Conservation (phyloP, 352 stramenopile species). For the Globisporangium ultimum region DNA sequence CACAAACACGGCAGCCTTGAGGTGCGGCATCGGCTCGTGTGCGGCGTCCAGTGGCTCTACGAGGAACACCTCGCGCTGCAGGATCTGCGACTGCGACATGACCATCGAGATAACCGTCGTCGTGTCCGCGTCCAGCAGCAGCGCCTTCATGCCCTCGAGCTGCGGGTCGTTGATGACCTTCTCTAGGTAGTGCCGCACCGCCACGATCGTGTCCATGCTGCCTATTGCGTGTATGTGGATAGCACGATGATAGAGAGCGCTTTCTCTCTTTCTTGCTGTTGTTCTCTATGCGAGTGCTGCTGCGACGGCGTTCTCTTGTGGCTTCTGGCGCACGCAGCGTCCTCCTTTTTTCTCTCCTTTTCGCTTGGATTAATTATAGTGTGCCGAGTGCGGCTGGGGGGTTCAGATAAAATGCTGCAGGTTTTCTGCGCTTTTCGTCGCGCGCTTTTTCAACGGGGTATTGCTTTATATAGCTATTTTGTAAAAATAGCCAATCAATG, state of each 20-base stretch:
- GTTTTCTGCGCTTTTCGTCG: neutral
- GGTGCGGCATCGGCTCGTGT: constrained; percentile 89
- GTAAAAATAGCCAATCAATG: neutral
- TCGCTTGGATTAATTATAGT: too few species aligned
- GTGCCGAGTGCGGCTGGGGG: too few species aligned
- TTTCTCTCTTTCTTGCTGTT: neutral
- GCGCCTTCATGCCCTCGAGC: constrained; percentile 95
- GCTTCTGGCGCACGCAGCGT: too few species aligned
- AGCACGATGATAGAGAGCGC: neutral
- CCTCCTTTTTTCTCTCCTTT: too few species aligned
- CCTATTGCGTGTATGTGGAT: neutral
- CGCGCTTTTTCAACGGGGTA: neutral
- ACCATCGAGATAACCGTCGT: constrained; percentile 95
- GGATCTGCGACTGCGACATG: constrained; percentile 95
- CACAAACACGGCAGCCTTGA: constrained; percentile 95
- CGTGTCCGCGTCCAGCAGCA: constrained; percentile 94
- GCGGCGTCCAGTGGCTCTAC: constrained; percentile 88
- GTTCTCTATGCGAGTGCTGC: too few species aligned
- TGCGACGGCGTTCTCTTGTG: too few species aligned
- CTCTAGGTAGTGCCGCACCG: constrained; percentile 73
- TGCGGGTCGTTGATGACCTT: constrained; percentile 81
- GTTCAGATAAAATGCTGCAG: neutral
- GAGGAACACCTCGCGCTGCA: constrained; percentile 95
- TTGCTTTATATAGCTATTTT: neutral
- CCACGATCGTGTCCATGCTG: constrained; percentile 70